phyloP scores from a whole-genome alignment of 306 rosid genomes.

The Myrica gale region DNA sequence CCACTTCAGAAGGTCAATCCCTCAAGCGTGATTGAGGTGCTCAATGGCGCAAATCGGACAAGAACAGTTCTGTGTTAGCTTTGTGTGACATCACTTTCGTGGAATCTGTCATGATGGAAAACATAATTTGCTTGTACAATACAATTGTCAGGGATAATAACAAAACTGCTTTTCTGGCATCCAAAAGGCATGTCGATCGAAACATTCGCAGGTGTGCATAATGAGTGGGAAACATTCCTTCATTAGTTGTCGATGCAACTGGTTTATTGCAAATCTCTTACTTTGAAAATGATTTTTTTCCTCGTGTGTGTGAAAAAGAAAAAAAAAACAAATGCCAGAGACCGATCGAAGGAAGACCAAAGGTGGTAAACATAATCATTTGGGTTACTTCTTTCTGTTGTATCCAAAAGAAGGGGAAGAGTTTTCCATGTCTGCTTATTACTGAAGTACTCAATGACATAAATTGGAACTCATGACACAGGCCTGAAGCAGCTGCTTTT shows the following conservation, averaged over 20 bases:
- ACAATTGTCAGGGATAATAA: neutral
- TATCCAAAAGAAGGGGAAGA: neutral
- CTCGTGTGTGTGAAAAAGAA: neutral
- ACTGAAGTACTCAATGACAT: neutral
- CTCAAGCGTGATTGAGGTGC: too few relatives aligned
- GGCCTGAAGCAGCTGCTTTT: neutral
- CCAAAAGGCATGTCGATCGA: neutral
- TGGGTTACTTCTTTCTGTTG: neutral
- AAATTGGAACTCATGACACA: neutral
- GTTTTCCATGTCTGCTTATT: neutral
- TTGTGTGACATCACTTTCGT: too few relatives aligned
- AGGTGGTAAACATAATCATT: conserved; percentile 1
- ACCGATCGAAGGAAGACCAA: neutral
- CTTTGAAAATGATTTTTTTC: neutral
- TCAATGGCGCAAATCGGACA: too few relatives aligned
- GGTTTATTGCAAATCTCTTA: neutral
- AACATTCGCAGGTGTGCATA: neutral
- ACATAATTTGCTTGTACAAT: neutral
- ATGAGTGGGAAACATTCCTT: neutral
- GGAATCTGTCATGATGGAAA: neutral
- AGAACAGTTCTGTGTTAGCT: too few relatives aligned
- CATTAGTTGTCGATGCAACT: neutral
- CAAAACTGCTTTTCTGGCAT: too few relatives aligned
- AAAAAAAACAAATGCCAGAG: neutral
- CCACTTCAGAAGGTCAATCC: too few relatives aligned